Conservation (phyloP, 768 basidiomycete genomes). For the Calocybe indica region DNA sequence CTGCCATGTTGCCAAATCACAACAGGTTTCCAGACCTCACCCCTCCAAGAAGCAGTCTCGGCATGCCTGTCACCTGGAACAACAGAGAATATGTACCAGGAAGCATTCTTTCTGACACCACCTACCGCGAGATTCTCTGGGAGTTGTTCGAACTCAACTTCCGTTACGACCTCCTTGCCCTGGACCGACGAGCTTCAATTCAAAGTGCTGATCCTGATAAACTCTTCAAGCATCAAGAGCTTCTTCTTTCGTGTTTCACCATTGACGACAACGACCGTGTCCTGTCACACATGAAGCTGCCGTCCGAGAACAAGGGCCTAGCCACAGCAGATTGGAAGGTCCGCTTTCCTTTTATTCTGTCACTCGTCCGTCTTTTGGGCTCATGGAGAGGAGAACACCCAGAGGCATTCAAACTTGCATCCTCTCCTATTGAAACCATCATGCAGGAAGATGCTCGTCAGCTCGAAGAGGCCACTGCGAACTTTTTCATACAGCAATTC, state of each 20-base stretch:
- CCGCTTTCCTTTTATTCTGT: not conserved
- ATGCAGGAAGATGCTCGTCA: not conserved
- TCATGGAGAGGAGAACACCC: slow-evolving; percentile 2
- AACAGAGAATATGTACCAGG: not conserved
- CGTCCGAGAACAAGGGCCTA: not conserved
- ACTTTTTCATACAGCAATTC: slow-evolving; percentile 5
- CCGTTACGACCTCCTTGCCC: slow-evolving; percentile 11
- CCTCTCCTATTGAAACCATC: not conserved
- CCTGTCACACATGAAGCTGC: not conserved
- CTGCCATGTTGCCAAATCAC: not conserved
- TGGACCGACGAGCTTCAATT: slow-evolving; percentile 8
- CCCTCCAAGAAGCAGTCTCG: not conserved
- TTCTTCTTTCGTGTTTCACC: slow-evolving; percentile 3
- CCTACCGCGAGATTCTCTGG: slow-evolving; percentile 10
- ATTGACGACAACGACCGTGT: not conserved
- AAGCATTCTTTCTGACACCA: not conserved
- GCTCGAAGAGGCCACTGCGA: slow-evolving; percentile 1
- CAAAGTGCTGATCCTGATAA: not conserved
- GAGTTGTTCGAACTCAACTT: slow-evolving; percentile 14
- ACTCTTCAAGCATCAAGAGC: not conserved
- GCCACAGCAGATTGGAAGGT: not conserved
- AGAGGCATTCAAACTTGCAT: not conserved
- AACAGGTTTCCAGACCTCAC: not conserved
- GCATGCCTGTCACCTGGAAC: not conserved
- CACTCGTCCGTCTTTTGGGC: not conserved